A percentile compares a stretch with the other conserved stretches of the same genome.
Evolutionary conservation across 2,329 filamentous ascomycete genomes (phyloP).

Genomic region (Fusarium chlamydosporum): DNA sequence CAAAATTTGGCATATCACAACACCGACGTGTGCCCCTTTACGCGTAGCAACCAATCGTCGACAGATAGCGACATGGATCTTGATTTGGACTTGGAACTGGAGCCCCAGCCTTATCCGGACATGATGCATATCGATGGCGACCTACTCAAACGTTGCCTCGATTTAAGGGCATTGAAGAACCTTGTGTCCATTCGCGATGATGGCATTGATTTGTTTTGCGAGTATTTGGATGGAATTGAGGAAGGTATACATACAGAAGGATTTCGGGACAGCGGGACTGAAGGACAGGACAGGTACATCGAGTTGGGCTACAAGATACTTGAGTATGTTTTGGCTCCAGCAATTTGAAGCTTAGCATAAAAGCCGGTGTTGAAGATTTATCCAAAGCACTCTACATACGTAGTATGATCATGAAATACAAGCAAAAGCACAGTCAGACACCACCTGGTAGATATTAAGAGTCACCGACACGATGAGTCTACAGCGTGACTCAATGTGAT

Average conservation of each 20-base stretch:
- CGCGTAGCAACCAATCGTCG: slow-evolving; percentile 20
- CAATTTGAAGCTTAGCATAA: slow-evolving; percentile 55
- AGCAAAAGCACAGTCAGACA: neutral
- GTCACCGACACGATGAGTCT: neutral
- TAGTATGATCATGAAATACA: neutral
- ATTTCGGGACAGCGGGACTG: slow-evolving; percentile 49
- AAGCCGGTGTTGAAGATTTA: neutral
- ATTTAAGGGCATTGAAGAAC: slow-evolving; percentile 61
- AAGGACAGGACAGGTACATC: slow-evolving; percentile 57
- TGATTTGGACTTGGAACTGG: slow-evolving; percentile 45
- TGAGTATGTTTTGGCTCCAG: slow-evolving; percentile 66
- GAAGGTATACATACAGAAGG: slow-evolving; percentile 58
- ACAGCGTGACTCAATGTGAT: no score
- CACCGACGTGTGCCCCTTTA: slow-evolving; percentile 64
- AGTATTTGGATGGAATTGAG: slow-evolving; percentile 66
- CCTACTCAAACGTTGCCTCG: slow-evolving; percentile 69
- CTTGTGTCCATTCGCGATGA: slow-evolving; percentile 56
- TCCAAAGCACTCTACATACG: no score
- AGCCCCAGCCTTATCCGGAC: slow-evolving; percentile 58
- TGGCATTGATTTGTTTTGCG: slow-evolving; percentile 59
- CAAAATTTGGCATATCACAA: slow-evolving; percentile 74
- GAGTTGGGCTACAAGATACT: slow-evolving; percentile 68
- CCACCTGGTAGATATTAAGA: no score
- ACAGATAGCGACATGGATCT: slow-evolving; percentile 21
- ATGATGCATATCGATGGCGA: slow-evolving; percentile 78